Base-by-base conservation (phyloP, 345 rosid species). In the Viola odorata region DNA sequence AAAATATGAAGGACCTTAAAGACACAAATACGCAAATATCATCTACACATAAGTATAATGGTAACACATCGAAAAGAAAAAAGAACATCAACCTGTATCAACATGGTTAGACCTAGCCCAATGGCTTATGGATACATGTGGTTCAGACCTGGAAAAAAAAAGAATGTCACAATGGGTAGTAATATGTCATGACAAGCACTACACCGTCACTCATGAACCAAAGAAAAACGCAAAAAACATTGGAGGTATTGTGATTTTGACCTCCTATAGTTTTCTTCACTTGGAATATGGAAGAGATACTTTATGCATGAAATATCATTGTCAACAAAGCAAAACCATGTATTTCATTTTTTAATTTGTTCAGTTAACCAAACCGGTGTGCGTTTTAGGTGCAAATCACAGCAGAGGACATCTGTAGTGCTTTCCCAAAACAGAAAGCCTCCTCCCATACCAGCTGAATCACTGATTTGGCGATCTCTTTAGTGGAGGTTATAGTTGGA, bases 401-500 rank as follows among this genome's bases (percentile, higher is more conserved):
- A 0, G n/a, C 15, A 16, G n/a, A 58, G 39, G 50, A 58, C 4
- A 41, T 41, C 49, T 42, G 7, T 8, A 41, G 61, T 42, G 5
- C 12, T 57, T 57, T 15, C 49, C 61, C 10, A 7, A 55, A 40
- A 55, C 32, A 55, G 59, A 44, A 40, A 14, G 12, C 7, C 12
- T 8, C 14, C 38, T 15, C 38, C 23, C 12, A 0, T 39, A 45
- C 45, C 17, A 39, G 12, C 59, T 38, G 32, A 39, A 55, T 55
- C 2, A 23, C 32, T 23, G 32, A 23, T 23, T 55, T 12, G 9
- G 36, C 32, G 5, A 55, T 14, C 13, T 55, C 32, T 39, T 40
- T 36, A 39, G 59, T 55, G 59, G 59, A 55, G 17, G 59, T 55
- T 40, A 12, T 59, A 47, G 52, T 37, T 36, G 52, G 4, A 32